Percentiles rank a stretch among this genome's conserved stretches.
phyloP scores from a whole-genome alignment of 139 green algal species.

The Asterochloris erici region DNA sequence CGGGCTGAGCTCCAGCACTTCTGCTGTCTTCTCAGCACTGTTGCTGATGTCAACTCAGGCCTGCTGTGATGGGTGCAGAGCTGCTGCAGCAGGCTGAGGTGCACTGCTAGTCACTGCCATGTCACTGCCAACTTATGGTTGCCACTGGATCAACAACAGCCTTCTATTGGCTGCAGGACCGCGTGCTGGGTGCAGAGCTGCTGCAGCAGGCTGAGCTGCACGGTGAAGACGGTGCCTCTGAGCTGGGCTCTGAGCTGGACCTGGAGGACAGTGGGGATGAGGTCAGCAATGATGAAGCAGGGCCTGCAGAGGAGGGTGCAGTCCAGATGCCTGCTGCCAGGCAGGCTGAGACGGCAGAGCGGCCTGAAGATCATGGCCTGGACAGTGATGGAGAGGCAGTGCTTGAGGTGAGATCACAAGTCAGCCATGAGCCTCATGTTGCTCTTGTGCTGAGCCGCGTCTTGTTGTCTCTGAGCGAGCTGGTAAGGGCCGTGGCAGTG shows the following conservation, averaged over 20 bases:
- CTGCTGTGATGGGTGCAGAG: slow-evolving; percentile 64
- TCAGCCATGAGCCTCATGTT: no score
- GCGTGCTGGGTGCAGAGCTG: slow-evolving; percentile 84
- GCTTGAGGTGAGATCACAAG: no score
- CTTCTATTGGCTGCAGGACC: not conserved
- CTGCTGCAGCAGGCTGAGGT: slow-evolving; percentile 69
- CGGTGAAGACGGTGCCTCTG: slow-evolving; percentile 18
- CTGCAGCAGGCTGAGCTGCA: slow-evolving; percentile 60
- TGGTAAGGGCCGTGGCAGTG: no score
- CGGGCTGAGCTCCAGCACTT: slow-evolving; percentile 30
- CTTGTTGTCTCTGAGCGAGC: no score
- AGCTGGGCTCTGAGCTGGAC: not conserved
- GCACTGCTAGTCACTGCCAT: not conserved
- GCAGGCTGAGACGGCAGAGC: not conserved
- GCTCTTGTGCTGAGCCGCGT: no score
- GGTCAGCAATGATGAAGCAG: not conserved
- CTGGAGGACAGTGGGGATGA: not conserved
- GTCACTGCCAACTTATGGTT: no score
- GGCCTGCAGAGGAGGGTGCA: not conserved
- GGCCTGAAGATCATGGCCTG: not conserved
- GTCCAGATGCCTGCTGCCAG: not conserved
- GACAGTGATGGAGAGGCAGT: not conserved
- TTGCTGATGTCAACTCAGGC: no score
- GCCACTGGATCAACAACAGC: no score
- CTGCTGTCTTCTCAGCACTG: no score